Conservation (phyloP, 1,284 basidiomycete genomes). For the Ceratobasidium sp. region DNA sequence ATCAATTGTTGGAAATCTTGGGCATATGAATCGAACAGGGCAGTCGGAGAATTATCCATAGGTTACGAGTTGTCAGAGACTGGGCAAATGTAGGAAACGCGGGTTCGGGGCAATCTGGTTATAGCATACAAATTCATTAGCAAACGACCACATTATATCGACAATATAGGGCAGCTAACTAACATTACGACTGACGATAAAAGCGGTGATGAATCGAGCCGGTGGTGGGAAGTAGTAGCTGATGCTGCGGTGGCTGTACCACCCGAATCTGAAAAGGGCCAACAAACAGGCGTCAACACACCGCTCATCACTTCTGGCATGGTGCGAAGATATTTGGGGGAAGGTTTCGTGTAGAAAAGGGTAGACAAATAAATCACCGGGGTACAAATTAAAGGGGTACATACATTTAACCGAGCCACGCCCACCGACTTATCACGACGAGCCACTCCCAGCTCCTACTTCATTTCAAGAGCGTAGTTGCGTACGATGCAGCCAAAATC, state of each 20-base stretch:
- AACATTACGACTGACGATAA: conserved; percentile 12
- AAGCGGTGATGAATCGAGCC: background rate
- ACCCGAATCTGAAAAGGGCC: background rate
- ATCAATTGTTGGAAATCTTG: conserved; percentile 82
- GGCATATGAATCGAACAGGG: conserved; percentile 83
- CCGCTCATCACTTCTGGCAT: background rate
- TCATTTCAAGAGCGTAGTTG: too few species aligned
- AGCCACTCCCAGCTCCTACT: too few species aligned
- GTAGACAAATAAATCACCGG: too few species aligned
- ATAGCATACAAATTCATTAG: background rate
- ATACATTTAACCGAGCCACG: background rate
- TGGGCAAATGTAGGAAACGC: background rate
- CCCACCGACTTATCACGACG: too few species aligned
- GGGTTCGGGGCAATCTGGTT: background rate
- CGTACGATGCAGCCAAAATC: too few species aligned
- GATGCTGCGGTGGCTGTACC: conserved; percentile 27
- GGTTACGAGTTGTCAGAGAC: conserved; percentile 1
- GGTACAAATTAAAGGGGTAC: too few species aligned
- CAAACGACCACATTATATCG: background rate
- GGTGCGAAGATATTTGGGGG: too few species aligned
- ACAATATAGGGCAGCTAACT: background rate
- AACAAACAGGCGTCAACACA: conserved; percentile 6
- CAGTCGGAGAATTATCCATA: conserved; percentile 84
- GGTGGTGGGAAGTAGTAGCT: conserved; percentile 19
- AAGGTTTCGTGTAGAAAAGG: too few species aligned